These are phyloP conservation scores for Clavariopsis aquatica DNA, from an alignment of 495 filamentous ascomycete species.

Conservation along the genomic window DNA sequence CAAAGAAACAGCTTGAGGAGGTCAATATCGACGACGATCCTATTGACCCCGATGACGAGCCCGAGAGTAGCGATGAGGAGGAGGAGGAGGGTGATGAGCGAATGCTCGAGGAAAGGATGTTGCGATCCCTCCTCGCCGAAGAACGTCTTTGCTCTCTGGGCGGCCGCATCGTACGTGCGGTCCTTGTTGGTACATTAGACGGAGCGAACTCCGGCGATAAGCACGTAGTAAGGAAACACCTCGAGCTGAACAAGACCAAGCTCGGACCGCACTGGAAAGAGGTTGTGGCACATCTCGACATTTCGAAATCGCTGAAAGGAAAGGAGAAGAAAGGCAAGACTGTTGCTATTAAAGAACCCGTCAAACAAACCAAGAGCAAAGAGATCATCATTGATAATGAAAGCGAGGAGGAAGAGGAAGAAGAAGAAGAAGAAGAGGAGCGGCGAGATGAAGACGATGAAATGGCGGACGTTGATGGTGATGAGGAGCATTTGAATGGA, in stretches of 20 bases:
- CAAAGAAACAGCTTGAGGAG: constrained; percentile 69
- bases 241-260: constrained; percentile 57
- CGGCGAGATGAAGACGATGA: constrained; percentile 24
- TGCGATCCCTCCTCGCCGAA: constrained; percentile 68
- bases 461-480: constrained; percentile 22
- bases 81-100: constrained; percentile 58
- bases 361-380: constrained; percentile 50
- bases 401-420: constrained; percentile 39
- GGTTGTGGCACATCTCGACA: constrained; percentile 72
- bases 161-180: constrained; percentile 75
- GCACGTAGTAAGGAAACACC: constrained; percentile 59
- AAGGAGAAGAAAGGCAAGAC: constrained; percentile 40
- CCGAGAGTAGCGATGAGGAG: constrained; percentile 61
- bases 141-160: constrained; percentile 81
- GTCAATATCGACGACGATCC: constrained; percentile 50
- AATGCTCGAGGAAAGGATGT: constrained; percentile 27
- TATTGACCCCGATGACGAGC: constrained; percentile 52
- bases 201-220: constrained; percentile 44
- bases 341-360: constrained; percentile 30
- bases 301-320: constrained; percentile 52
- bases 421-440: constrained; percentile 29
- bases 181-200: constrained; percentile 73
- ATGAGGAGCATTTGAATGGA: constrained; percentile 17
- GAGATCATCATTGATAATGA: constrained; percentile 48
- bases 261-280: constrained; percentile 77